These are phyloP conservation scores for Gossypium raimondii DNA, from an alignment of 345 rosid species.

Conservation along the genomic window DNA sequence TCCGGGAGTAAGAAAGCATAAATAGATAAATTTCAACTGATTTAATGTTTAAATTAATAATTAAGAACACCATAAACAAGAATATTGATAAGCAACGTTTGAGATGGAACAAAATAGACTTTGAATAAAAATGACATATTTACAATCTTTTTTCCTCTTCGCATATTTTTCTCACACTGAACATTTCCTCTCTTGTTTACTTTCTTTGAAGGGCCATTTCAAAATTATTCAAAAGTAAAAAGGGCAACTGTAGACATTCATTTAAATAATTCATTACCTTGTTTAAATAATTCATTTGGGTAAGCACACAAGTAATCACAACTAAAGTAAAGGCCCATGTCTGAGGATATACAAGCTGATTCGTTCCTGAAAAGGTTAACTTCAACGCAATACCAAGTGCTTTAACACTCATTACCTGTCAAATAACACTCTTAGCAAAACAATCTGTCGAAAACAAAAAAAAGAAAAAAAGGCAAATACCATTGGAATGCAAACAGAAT, in stretches of 20 bases:
- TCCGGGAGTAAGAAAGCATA: background rate
- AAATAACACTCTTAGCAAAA: constrained; percentile 2
- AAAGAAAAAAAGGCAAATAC: background rate
- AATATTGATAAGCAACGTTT: background rate
- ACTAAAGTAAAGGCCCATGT: constrained; percentile 65
- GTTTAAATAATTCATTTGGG: constrained; percentile 75
- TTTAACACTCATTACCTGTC: constrained; percentile 82
- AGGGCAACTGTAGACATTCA: background rate
- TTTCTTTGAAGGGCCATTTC: background rate
- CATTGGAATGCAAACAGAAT: background rate
- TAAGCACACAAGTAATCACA: constrained; percentile 58
- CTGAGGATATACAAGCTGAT: constrained; percentile 70
- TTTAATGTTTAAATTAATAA: background rate
- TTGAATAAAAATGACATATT: background rate
- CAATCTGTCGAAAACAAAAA: background rate
- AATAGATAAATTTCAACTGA: background rate
- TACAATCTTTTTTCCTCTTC: background rate
- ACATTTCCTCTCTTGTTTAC: background rate
- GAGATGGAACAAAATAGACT: background rate
- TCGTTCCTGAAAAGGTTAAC: constrained; percentile 71
- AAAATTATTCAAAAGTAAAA: background rate
- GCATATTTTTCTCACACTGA: background rate
- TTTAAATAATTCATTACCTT: constrained; percentile 72
- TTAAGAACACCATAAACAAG: background rate
- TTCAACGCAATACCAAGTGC: constrained; percentile 78